These are phyloP conservation scores for Colletotrichum coccodes DNA, from an alignment of 2,329 filamentous ascomycete species.

Conservation along the genomic window DNA sequence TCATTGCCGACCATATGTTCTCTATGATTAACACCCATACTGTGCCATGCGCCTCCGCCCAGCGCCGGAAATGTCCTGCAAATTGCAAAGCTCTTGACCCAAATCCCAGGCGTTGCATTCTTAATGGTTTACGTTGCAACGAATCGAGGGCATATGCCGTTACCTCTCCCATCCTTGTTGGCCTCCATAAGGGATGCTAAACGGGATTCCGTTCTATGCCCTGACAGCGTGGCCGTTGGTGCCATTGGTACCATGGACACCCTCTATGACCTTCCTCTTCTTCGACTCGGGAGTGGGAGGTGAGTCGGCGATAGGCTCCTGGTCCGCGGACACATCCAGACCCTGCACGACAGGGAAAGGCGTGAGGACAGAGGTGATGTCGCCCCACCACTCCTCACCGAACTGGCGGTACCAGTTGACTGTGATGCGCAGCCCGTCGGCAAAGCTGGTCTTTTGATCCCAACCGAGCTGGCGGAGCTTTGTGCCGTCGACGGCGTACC, in stretches of 20 bases:
- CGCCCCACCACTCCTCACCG: conserved; percentile 77
- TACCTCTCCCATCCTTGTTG: not conserved
- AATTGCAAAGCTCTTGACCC: not conserved
- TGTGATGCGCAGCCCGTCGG: conserved; percentile 70
- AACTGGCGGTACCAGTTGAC: conserved; percentile 77
- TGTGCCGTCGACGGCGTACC: conserved; percentile 77
- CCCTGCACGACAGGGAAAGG: conserved; percentile 72
- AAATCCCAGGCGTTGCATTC: conserved; percentile 5
- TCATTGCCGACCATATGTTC: not conserved
- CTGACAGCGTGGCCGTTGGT: conserved; percentile 17
- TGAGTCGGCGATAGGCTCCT: conserved; percentile 48
- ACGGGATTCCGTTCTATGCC: not conserved
- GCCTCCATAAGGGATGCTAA: not conserved
- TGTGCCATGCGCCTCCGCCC: conserved; percentile 9
- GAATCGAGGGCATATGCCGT: not conserved
- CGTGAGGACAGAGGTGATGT: conserved; percentile 75
- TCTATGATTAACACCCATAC: conserved; percentile 15
- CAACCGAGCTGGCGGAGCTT: conserved; percentile 76
- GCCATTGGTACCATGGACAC: conserved; percentile 26
- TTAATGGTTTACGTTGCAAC: conserved; percentile 9
- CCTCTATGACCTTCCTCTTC: conserved; percentile 35
- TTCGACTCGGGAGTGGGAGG: conserved; percentile 38
- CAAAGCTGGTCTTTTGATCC: conserved; percentile 74
- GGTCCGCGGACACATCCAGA: conserved; percentile 64
- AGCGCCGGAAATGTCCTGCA: conserved; percentile 25